Conservation (phyloP, 2,329 filamentous ascomycete species). For the Ophiostoma sp. region DNA sequence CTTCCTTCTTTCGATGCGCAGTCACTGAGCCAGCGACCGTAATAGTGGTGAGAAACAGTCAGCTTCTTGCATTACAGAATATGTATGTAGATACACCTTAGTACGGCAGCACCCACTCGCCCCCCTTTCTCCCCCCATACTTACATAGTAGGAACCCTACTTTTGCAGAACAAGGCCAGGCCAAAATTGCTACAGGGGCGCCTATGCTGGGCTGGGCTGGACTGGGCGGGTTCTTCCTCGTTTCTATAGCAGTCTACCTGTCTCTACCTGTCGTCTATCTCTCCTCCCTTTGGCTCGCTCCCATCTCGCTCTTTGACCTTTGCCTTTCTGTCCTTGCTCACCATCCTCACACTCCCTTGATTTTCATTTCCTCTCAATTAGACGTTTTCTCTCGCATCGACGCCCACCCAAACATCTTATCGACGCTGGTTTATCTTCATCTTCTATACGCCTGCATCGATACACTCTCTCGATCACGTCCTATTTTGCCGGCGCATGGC, state of each 20-base stretch:
- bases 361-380: slow-evolving; percentile 3
- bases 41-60: neutral
- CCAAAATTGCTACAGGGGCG: slow-evolving; percentile 19
- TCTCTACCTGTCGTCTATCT: slow-evolving; percentile 12
- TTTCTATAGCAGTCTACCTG: slow-evolving; percentile 13
- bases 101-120: slow-evolving; percentile 12
- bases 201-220: slow-evolving; percentile 10
- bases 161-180: slow-evolving; percentile 16
- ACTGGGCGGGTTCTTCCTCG: slow-evolving; percentile 21
- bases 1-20: neutral
- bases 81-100: neutral
- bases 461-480: neutral
- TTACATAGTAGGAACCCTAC: slow-evolving; percentile 8
- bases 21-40: neutral
- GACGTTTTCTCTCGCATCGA: neutral
- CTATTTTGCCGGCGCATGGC: neutral
- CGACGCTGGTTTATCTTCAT: neutral
- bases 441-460: neutral
- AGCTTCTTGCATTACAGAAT: neutral
- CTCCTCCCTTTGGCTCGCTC: neutral
- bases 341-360: neutral
- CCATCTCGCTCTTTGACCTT: neutral
- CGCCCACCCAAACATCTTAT: neutral
- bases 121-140: neutral
- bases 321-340: slow-evolving; percentile 3